phyloP scores from a whole-genome alignment of 1,284 basidiomycete genomes.

The Ustilago cynodontis region DNA sequence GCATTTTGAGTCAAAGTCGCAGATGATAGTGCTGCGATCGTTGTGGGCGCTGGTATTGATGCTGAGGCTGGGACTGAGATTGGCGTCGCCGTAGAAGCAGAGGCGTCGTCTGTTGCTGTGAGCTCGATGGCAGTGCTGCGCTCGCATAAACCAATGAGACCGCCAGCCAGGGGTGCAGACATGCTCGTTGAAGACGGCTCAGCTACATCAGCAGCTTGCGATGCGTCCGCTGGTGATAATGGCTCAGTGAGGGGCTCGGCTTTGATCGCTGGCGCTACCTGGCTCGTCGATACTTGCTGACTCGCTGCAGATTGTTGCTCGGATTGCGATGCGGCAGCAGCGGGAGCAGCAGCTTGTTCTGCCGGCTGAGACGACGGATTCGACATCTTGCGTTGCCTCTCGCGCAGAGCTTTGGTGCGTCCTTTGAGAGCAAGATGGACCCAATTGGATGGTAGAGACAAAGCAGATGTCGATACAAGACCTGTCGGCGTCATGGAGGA shows the following conservation, averaged over 20 bases:
- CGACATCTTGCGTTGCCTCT: conserved; percentile 35
- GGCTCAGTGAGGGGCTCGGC: conserved; percentile 7
- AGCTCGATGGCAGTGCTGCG: conserved; percentile 4
- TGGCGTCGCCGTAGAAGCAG: background rate
- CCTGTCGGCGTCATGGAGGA: conserved; percentile 43
- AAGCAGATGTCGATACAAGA: conserved; percentile 26
- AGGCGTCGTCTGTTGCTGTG: background rate
- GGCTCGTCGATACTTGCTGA: background rate
- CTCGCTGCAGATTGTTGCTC: background rate
- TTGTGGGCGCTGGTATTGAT: conserved; percentile 5
- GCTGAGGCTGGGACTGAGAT: background rate
- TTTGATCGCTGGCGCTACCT: conserved; percentile 10
- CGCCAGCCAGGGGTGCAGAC: conserved; percentile 13
- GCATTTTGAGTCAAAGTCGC: background rate
- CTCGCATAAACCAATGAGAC: conserved; percentile 12
- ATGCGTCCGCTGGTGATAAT: background rate
- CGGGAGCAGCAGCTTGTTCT: background rate
- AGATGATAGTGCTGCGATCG: conserved; percentile 17
- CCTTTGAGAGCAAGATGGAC: conserved; percentile 39
- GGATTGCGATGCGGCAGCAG: background rate
- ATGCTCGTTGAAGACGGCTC: background rate
- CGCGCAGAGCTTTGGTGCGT: conserved; percentile 23
- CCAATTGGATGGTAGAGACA: conserved; percentile 34
- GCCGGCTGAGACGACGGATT: conserved; percentile 7
- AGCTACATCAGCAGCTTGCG: background rate